Evolutionary conservation across 164 flowering plant genomes (phyloP), one percentile per base, ranked within the genome.

Genomic region (Berberis vulgaris): DNA sequence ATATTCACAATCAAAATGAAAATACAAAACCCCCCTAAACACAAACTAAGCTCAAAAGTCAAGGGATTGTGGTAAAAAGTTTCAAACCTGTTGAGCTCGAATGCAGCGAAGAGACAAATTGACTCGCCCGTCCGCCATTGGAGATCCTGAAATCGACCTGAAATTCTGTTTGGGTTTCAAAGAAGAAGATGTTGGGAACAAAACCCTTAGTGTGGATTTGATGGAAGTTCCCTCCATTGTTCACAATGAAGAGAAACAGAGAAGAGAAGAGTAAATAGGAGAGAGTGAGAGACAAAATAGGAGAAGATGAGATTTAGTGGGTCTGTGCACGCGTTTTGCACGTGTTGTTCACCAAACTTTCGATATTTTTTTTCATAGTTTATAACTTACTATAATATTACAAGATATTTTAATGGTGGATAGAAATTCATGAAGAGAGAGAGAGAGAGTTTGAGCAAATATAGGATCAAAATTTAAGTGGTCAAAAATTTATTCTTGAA

Each of bases 221-320:
- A 72, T 59, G 57, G 64, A 63, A 63, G 49, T 56, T 61, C 71
- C 71, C 65, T 68, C 71, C 71, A 62, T 68, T 46, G n/a, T 43
- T 63, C 2, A 11, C 38, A 11, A 7, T 12, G 57, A 26, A 26
- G 26, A 26, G 26, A 26, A 26, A 26, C 26, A 26, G 26, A 26
- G 26, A 26, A 26, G 26, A 26, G 26, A 26, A 26, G 26, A 26
- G 26, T 26, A 26, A 26, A 26, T 26, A 26, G 26, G 26, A 26
- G 26, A 26, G 26, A 26, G 26, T 26, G 26, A 26, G 26, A 26
- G 26, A 26, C 26, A 26, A 26, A 26, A 26, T 26, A 26, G 26
- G 26, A 26, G 26, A 26, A 26, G 26, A 26, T 26, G 26, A 26
- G 26, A 26, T 26, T 26, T 26, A 26, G 26, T 26, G 26, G 26